Base-by-base conservation (phyloP, 345 rosid genomes). In the Carallia pectinifolia region DNA sequence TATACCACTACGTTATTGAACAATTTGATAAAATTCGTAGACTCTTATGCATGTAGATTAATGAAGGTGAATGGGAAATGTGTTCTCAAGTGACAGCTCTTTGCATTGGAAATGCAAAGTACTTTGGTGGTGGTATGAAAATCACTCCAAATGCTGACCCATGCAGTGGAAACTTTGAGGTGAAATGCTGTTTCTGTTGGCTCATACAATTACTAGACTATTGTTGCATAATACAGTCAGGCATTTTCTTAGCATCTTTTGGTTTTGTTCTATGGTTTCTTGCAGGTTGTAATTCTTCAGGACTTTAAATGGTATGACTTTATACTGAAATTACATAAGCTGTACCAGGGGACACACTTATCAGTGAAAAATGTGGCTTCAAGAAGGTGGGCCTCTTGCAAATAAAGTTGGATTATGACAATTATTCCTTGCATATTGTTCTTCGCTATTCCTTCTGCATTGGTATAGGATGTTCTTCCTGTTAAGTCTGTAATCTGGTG, bases 81-180 rank as follows among this genome's bases (percentile, higher is more conserved):
- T 88, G 69, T 78, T 75, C 92, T 62, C 87, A 85, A 73, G 96
- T 92, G 69, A 92, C 98, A 6, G 96, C 98, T 70, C 82, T 95
- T 53, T 95, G 99, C 72, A 77, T 95, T 76, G 98, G 98, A 75
- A 95, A 95, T 73, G 98, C 89, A 40, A 95, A 92, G 72, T 95
- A 80, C 86, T 95, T 95, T 76, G 99, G 97, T 5, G 97, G 99
- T 60, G 98, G 98, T 70, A 92, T 92, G 99, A 96, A 90, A 83
- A 92, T 96, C 56, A 85, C 98, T 12, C 97, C 98, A 59, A 92
- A 89, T 76, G 99, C 96, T 16, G 81, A 85, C 80, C 99, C 96
- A 71, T 33, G 75, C 71, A 87, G 77, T 79, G 94, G 96, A 84
- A 81, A 80, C 53, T 83, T 95, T 65, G 98, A 91, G 96, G 97